Evolutionary conservation across 352 stramenopile genomes (phyloP).

Genomic region (Plasmopara muralis): DNA sequence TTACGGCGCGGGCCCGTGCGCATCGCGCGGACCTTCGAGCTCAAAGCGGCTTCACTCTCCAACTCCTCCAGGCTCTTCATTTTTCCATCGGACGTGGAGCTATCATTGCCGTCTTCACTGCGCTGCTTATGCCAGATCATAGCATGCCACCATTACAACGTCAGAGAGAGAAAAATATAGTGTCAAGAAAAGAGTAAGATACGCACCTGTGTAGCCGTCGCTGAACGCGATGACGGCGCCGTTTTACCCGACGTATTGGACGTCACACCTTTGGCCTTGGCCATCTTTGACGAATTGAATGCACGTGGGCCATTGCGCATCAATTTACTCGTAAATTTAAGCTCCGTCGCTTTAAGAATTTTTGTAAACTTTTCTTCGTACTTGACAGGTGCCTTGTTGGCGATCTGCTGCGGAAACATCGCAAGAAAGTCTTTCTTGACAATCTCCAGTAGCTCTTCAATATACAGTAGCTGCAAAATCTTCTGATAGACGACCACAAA

Average conservation of each 20-base stretch:
- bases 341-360: constrained; percentile 66
- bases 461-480: constrained; percentile 87
- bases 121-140: constrained; percentile 26
- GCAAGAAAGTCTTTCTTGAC: constrained; percentile 82
- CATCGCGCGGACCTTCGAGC: constrained; percentile 46
- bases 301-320: constrained; percentile 46
- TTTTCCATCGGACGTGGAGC: constrained; percentile 37
- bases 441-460: constrained; percentile 86
- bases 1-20: constrained; percentile 59
- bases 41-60: constrained; percentile 39
- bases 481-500: constrained; percentile 91
- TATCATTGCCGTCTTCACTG: constrained; percentile 61
- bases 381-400: constrained; percentile 55
- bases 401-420: constrained; percentile 70
- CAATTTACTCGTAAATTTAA: constrained; percentile 62
- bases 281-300: constrained; percentile 62
- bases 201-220: constrained; percentile 33
- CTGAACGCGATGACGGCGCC: constrained; percentile 27
- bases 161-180: not conserved
- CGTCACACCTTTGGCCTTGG: constrained; percentile 48
- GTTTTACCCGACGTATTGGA: constrained; percentile 47
- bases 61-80: constrained; percentile 51
- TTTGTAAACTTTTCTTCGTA: constrained; percentile 80
- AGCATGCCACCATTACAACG: not conserved
- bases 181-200: not conserved